Evolutionary conservation across 2,329 filamentous ascomycete genomes (phyloP), one percentile per base, ranked within the genome.

Genomic region (Phaeosphaeriaceae sp.): DNA sequence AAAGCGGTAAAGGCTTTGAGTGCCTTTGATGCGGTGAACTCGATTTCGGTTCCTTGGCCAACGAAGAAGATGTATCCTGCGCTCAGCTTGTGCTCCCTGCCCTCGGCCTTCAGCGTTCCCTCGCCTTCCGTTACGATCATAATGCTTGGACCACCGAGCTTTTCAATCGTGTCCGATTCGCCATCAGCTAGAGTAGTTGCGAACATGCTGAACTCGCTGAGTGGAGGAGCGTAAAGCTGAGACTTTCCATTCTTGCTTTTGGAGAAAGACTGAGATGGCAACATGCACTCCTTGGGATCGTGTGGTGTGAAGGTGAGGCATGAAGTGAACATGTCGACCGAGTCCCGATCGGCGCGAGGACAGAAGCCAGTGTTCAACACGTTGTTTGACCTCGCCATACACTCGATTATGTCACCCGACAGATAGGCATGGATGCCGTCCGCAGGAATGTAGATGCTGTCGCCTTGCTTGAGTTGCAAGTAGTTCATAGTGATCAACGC

Each of bases 281-380:
- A 76, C 3, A 85, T 77, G 1, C 86, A 83, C 54, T 90, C 85
- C 2, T 85, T 77, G 2, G 80, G 77, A 20, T 81, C 81, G 59
- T 91, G 87, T 0, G 88, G 85, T 36, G 81, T 80, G 78, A 91
- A 92, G 0, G 85, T 89, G 19, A 93, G 71, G 1, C 85, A 83
- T 3, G 84, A 79, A 21, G 81, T 81, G 75, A 93, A 92, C 25
- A 88, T 72, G 19, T 91, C 87, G 22, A 88, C 80, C 45, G 81
- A 86, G 68, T 91, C 84, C 13, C 89, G 82, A 48, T 91, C 86
- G 0, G 86, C 84, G 1, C 81, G 81, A 0, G 90, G 89, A 65
- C 89, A 92, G 80, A 93, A 91, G 0, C 90, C 90, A 0, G 86
- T 87, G 74, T 91, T 91, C 50, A 93, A 81, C 1, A 93, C 89